Percentiles rank a stretch among this genome's conserved stretches.
phyloP scores from a whole-genome alignment of 2,329 filamentous ascomycete species.

The Alternaria brassicae region DNA sequence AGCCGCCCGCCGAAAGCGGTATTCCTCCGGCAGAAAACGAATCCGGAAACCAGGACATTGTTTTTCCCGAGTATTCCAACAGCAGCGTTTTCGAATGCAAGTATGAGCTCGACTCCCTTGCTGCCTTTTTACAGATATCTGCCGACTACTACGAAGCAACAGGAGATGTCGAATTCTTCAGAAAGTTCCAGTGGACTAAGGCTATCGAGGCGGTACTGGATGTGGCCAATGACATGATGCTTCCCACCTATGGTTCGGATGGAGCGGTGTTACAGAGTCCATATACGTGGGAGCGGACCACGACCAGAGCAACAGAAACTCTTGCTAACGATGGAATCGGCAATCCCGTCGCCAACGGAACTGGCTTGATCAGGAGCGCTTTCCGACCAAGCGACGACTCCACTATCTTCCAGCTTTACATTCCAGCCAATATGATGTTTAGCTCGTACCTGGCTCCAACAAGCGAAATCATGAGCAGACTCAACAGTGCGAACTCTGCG shows the following conservation, averaged over 20 bases:
- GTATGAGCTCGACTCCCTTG: slow-evolving; percentile 61
- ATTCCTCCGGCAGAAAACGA: slow-evolving; percentile 51
- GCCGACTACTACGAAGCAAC: slow-evolving; percentile 59
- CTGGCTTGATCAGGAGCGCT: slow-evolving; percentile 58
- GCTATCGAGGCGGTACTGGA: slow-evolving; percentile 56
- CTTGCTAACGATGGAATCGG: slow-evolving; percentile 61
- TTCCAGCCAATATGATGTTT: slow-evolving; percentile 73
- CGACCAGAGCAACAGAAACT: slow-evolving; percentile 56
- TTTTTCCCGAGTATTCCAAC: slow-evolving; percentile 54
- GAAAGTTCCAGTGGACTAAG: slow-evolving; percentile 56
- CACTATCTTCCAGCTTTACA: slow-evolving; percentile 59
- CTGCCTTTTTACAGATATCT: slow-evolving; percentile 59
- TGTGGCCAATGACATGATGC: slow-evolving; percentile 56
- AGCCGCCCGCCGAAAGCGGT: slow-evolving; percentile 58
- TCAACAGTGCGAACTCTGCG: slow-evolving; percentile 53
- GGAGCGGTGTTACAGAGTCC: slow-evolving; percentile 54
- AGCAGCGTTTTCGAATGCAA: slow-evolving; percentile 61
- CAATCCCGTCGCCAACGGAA: slow-evolving; percentile 58
- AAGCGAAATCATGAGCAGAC: slow-evolving; percentile 60
- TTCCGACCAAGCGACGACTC: slow-evolving; percentile 61
- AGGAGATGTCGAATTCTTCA: slow-evolving; percentile 57
- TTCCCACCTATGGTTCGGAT: slow-evolving; percentile 57
- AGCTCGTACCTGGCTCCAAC: slow-evolving; percentile 65
- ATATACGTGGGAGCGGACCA: slow-evolving; percentile 56
- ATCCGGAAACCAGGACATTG: slow-evolving; percentile 51